Percentiles rank a stretch among this genome's conserved stretches.
phyloP scores from a whole-genome alignment of 768 basidiomycete species.

The Tylopilus intermedius region DNA sequence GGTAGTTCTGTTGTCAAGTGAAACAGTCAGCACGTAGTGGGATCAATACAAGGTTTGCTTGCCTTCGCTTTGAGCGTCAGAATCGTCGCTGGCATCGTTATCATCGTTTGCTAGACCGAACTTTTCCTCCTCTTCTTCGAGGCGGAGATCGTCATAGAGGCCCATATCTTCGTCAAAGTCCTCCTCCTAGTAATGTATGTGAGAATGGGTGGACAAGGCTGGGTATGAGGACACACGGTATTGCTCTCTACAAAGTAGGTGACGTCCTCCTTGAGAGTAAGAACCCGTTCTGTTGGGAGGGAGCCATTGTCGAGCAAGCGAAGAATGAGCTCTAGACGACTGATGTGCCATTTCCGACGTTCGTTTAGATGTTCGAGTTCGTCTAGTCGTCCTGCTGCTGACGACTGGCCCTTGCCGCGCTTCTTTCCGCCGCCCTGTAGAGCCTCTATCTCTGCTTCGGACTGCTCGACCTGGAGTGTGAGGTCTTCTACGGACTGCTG shows the following conservation, averaged over 20 bases:
- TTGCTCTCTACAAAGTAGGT: constrained; percentile 95
- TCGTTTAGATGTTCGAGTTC: constrained; percentile 89
- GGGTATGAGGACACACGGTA: constrained; percentile 55
- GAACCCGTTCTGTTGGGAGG: constrained; percentile 74
- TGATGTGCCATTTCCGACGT: constrained; percentile 92
- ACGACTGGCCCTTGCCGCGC: constrained; percentile 67
- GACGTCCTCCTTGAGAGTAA: constrained; percentile 87
- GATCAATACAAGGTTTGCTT: constrained; percentile 4
- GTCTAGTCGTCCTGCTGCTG: constrained; percentile 66
- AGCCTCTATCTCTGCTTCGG: constrained; percentile 92
- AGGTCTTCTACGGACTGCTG: constrained; percentile 87
- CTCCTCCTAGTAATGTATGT: constrained; percentile 64
- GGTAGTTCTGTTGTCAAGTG: constrained; percentile 46
- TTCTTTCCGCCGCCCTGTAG: constrained; percentile 80
- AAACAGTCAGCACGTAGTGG: neutral
- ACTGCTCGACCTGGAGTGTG: constrained; percentile 84
- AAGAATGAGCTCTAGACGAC: constrained; percentile 86
- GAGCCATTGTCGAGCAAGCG: constrained; percentile 93
- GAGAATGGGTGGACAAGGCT: constrained; percentile 13
- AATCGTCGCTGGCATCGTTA: constrained; percentile 69
- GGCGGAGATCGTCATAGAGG: constrained; percentile 95
- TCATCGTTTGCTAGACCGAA: constrained; percentile 73
- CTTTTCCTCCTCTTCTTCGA: constrained; percentile 95
- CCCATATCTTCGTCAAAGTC: constrained; percentile 97
- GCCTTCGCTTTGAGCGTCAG: constrained; percentile 73